Evolutionary conservation across 108 stramenopile genomes (phyloP).

Genomic region (Discostella pseudostelligera): DNA sequence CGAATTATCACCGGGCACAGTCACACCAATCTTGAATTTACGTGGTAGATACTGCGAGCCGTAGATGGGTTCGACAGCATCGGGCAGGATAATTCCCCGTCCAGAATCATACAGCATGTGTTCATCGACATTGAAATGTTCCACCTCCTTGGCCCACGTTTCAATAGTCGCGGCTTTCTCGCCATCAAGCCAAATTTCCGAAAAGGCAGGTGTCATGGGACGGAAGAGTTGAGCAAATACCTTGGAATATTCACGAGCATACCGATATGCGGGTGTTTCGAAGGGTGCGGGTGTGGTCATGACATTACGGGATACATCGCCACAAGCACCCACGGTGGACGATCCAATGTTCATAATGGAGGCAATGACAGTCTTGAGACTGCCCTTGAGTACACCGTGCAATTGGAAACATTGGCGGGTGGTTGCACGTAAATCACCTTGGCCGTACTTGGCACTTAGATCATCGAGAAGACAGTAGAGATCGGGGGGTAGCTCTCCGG

Average conservation of each 20-base stretch:
- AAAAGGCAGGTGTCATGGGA: constrained; percentile 92
- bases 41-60: constrained; percentile 96
- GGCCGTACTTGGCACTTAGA: constrained; percentile 83
- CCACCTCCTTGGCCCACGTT: constrained; percentile 87
- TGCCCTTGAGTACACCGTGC: constrained; percentile 95
- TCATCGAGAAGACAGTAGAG: constrained; percentile 92
- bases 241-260: constrained; percentile 82
- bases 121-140: constrained; percentile 71
- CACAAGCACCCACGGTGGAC: constrained; percentile 96
- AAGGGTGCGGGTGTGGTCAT: constrained; percentile 95
- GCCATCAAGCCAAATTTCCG: constrained; percentile 95
- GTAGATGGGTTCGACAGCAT: constrained; percentile 92
- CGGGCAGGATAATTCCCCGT: constrained; percentile 78
- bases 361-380: constrained; percentile 93
- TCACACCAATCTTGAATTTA: constrained; percentile 99
- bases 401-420: constrained; percentile 98
- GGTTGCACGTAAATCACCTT: constrained; percentile 93
- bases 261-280: constrained; percentile 64
- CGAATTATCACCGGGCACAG: constrained; percentile 95
- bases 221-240: constrained; percentile 94
- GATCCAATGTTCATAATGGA: constrained; percentile 96
- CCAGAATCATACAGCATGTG: constrained; percentile 80
- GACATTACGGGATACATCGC: constrained; percentile 96
- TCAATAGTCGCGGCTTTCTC: constrained; percentile 93
- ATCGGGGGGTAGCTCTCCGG: constrained; percentile 92